Conservation (phyloP, 2,329 filamentous ascomycete genomes). For the Fusarium continuum region DNA sequence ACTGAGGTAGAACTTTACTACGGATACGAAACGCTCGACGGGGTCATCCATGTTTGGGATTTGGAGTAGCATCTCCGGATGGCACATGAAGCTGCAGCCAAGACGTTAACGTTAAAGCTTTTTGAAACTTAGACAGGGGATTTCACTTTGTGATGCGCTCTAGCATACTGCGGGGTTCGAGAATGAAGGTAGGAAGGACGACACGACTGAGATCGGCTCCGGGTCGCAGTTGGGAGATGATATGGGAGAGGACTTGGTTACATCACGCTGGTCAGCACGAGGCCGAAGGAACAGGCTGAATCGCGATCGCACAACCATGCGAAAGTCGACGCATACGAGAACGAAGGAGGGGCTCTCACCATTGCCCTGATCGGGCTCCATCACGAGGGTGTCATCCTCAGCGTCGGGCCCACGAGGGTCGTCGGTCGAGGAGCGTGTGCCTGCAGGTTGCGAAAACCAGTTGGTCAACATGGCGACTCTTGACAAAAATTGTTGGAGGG, state of each 20-base stretch:
- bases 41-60: slow-evolving; percentile 91
- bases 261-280: slow-evolving; percentile 26
- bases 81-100: slow-evolving; percentile 89
- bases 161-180: slow-evolving; percentile 97
- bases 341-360: slow-evolving; percentile 59
- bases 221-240: slow-evolving; percentile 95
- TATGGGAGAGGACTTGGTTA: slow-evolving; percentile 84
- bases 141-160: slow-evolving; percentile 95
- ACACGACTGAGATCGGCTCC: slow-evolving; percentile 95
- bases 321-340: slow-evolving; percentile 11
- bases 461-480: slow-evolving; percentile 53
- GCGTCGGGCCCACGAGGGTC: slow-evolving; percentile 56
- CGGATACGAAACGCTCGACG: slow-evolving; percentile 86
- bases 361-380: slow-evolving; percentile 94
- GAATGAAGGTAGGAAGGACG: slow-evolving; percentile 94
- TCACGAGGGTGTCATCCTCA: slow-evolving; percentile 79
- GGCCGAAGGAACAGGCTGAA: background rate
- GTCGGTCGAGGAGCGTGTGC: slow-evolving; percentile 65
- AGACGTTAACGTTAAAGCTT: slow-evolving; percentile 14
- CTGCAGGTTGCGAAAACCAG: slow-evolving; percentile 54
- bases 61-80: slow-evolving; percentile 92
- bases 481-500: slow-evolving; percentile 29
- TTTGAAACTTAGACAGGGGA: slow-evolving; percentile 2
- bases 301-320: slow-evolving; percentile 8
- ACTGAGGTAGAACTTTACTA: slow-evolving; percentile 97